Conservation (phyloP, 2,329 filamentous ascomycete species). For the Aspergillus sp. region DNA sequence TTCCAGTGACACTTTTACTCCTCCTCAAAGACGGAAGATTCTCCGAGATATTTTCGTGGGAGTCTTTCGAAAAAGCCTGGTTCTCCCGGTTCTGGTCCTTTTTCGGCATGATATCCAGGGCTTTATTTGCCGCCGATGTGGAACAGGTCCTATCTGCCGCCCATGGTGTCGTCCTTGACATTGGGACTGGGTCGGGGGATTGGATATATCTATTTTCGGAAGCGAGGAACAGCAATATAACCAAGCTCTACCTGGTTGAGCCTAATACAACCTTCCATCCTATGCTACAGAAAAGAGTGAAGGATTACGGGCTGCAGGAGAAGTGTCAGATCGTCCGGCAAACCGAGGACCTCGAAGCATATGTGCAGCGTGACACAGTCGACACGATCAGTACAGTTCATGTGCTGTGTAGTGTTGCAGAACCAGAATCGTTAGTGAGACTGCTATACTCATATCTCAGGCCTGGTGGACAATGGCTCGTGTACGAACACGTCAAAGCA, state of each 20-base stretch:
- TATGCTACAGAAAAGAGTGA: background rate
- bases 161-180: slow-evolving; percentile 4
- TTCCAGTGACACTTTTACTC: slow-evolving; percentile 6
- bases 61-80: slow-evolving; percentile 5
- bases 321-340: slow-evolving; percentile 3
- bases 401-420: slow-evolving; percentile 8
- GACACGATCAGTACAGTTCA: slow-evolving; percentile 9
- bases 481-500: slow-evolving; percentile 9
- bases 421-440: background rate
- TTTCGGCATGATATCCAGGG: slow-evolving; percentile 3
- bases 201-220: slow-evolving; percentile 8
- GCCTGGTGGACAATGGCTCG: slow-evolving; percentile 6
- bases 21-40: slow-evolving; percentile 4
- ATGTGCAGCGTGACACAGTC: slow-evolving; percentile 1
- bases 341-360: background rate
- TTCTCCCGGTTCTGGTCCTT: slow-evolving; percentile 9
- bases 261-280: slow-evolving; percentile 7
- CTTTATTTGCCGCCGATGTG: slow-evolving; percentile 5
- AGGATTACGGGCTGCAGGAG: background rate
- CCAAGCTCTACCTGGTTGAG: slow-evolving; percentile 6
- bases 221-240: background rate
- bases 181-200: slow-evolving; percentile 7
- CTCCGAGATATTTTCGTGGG: background rate
- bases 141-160: slow-evolving; percentile 3
- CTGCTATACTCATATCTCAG: slow-evolving; percentile 3